These are phyloP conservation scores for Ensete glaucum DNA, from an alignment of 176 grass and related monocot genomes.

Conservation along the genomic window DNA sequence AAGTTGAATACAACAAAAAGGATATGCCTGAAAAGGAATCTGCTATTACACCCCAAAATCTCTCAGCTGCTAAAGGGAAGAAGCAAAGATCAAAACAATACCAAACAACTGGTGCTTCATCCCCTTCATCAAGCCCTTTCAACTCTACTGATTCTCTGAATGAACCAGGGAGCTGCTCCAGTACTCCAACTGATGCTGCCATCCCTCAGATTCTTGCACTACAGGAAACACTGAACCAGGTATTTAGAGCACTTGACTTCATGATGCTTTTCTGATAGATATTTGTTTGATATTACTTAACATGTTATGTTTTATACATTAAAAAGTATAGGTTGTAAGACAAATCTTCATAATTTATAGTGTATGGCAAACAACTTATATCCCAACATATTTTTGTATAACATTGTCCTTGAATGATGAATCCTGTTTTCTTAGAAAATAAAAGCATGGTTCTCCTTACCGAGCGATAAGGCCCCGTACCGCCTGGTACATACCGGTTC, in stretches of 20 bases:
- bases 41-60: slow-evolving; percentile 25
- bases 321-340: not conserved
- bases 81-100: slow-evolving; percentile 39
- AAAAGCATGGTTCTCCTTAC: too few species aligned
- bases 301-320: not conserved
- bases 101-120: slow-evolving; percentile 35
- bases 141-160: slow-evolving; percentile 42
- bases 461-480: too few species aligned
- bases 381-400: not conserved
- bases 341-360: not conserved
- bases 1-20: slow-evolving; percentile 21
- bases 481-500: too few species aligned
- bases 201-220: slow-evolving; percentile 38
- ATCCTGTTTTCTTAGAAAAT: not conserved
- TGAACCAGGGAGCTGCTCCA: slow-evolving; percentile 33
- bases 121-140: slow-evolving; percentile 37
- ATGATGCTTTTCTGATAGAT: not conserved
- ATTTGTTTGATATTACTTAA: not conserved
- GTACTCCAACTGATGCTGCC: slow-evolving; percentile 23
- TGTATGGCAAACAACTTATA: not conserved
- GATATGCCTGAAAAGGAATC: slow-evolving; percentile 40
- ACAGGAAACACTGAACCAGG: slow-evolving; percentile 68
- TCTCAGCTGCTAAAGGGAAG: slow-evolving; percentile 30
- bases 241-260: slow-evolving; percentile 7
- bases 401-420: not conserved